Percentiles rank a stretch among this genome's conserved stretches.
phyloP scores from a whole-genome alignment of 139 green algal species.

The Marvania coccoides region DNA sequence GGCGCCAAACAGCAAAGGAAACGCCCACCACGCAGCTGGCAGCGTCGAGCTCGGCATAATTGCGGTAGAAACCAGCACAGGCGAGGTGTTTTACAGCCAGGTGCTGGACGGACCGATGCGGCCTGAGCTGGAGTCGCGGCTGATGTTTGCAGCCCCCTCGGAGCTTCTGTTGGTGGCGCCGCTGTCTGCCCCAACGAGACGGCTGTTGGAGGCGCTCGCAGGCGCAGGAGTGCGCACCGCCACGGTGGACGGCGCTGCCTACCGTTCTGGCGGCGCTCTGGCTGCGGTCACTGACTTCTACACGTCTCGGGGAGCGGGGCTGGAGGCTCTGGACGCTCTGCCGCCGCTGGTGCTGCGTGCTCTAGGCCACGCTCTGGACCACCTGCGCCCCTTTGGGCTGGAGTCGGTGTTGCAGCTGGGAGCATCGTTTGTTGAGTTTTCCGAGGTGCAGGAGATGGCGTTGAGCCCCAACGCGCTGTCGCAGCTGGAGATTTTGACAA shows the following conservation, averaged over 20 bases:
- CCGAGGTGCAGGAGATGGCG: slow-evolving; percentile 8
- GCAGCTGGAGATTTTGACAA: slow-evolving; percentile 43
- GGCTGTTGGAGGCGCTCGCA: slow-evolving; percentile 30
- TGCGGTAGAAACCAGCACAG: slow-evolving; percentile 69
- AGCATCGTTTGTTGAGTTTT: neutral
- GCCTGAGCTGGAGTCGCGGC: slow-evolving; percentile 49
- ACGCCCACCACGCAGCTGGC: neutral
- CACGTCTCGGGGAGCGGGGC: neutral
- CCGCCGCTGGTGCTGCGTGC: slow-evolving; percentile 43
- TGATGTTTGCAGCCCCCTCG: slow-evolving; percentile 52
- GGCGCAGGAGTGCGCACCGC: slow-evolving; percentile 14
- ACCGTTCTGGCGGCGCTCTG: slow-evolving; percentile 4
- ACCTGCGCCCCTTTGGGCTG: slow-evolving; percentile 61
- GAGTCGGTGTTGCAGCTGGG: slow-evolving; percentile 48
- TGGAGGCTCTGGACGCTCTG: slow-evolving; percentile 38
- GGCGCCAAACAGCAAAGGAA: neutral
- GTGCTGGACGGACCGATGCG: slow-evolving; percentile 47
- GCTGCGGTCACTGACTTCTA: slow-evolving; percentile 29
- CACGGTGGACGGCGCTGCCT: slow-evolving; percentile 4
- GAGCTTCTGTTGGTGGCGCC: slow-evolving; percentile 60
- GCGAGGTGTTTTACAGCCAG: slow-evolving; percentile 49
- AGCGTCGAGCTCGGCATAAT: slow-evolving; percentile 30
- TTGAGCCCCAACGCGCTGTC: slow-evolving; percentile 24
- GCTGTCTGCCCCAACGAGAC: slow-evolving; percentile 29
- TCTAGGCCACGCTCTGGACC: slow-evolving; percentile 47